Conservation (phyloP, 2,329 filamentous ascomycete species). For the Apiospora saccharicola region DNA sequence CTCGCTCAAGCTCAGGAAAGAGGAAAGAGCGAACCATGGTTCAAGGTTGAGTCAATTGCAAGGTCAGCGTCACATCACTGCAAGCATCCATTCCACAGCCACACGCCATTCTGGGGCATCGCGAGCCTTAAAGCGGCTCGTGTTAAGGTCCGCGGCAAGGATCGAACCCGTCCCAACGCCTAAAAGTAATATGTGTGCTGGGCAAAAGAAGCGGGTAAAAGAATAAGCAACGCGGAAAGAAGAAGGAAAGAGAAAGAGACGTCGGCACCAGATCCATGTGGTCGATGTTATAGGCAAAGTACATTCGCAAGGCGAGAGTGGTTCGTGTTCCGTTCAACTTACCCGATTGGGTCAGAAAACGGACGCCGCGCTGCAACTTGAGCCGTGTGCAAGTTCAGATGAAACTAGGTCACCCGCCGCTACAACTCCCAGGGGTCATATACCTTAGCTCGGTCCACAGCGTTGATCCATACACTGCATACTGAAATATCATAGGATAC, state of each 20-base stretch:
- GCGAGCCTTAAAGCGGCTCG: neutral
- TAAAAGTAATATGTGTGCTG: neutral
- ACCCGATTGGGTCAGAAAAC: neutral
- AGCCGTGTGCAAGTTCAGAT: neutral
- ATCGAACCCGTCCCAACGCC: neutral
- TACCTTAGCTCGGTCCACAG: too few relatives aligned
- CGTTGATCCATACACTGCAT: too few relatives aligned
- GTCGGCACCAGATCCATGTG: neutral
- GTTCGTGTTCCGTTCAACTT: neutral
- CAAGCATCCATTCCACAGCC: neutral
- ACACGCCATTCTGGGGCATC: slow-evolving; percentile 9
- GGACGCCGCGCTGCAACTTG: neutral
- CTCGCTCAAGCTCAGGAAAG: neutral
- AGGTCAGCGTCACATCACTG: neutral
- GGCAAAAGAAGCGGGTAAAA: slow-evolving; percentile 11
- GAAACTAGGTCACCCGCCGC: slow-evolving; percentile 9
- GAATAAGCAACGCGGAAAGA: neutral
- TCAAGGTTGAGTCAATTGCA: neutral
- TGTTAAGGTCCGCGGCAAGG: neutral
- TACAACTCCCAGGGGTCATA: too few relatives aligned
- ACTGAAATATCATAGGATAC: too few relatives aligned
- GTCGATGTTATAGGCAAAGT: neutral
- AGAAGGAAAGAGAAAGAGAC: neutral
- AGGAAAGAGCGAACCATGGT: neutral
- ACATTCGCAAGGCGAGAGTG: neutral